These are phyloP conservation scores for Rhizoclosmatium sp. DNA, from an alignment of 192 early-diverging fungal genomes.

Conservation along the genomic window DNA sequence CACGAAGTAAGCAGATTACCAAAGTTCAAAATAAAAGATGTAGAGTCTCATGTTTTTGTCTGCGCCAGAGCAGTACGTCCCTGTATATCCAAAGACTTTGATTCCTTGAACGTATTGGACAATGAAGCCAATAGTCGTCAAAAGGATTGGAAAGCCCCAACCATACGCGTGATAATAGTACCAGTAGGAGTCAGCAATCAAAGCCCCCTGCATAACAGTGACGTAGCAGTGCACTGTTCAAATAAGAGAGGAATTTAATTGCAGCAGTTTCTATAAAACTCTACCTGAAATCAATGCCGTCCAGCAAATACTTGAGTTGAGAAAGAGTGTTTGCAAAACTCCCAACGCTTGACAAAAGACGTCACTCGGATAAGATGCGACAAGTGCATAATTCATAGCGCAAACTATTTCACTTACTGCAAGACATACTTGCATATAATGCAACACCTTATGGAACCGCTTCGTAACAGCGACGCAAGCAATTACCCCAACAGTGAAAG, in stretches of 20 bases:
- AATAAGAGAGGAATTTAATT: neutral
- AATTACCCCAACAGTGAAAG: no score
- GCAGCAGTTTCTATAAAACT: no score
- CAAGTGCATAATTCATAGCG: conserved; percentile 7
- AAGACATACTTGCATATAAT: neutral
- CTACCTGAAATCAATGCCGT: neutral
- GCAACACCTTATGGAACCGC: neutral
- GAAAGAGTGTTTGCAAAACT: neutral
- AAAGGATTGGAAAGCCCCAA: no score
- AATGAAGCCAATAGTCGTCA: neutral
- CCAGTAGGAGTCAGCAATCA: no score
- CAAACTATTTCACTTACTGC: neutral
- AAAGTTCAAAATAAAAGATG: no score
- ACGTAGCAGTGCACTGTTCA: neutral
- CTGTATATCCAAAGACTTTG: neutral
- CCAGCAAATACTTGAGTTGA: conserved; percentile 7
- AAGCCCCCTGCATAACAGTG: no score
- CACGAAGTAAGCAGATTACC: no score
- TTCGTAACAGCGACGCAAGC: neutral
- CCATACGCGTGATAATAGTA: no score
- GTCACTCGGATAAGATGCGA: neutral
- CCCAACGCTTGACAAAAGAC: neutral
- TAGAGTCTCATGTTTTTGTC: no score
- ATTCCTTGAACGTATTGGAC: neutral
- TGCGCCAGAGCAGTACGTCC: no score